A percentile compares a stretch with the other conserved stretches of the same genome.
Evolutionary conservation across 139 green algal species (phyloP).

Genomic region (Diplosphaera chodatii): DNA sequence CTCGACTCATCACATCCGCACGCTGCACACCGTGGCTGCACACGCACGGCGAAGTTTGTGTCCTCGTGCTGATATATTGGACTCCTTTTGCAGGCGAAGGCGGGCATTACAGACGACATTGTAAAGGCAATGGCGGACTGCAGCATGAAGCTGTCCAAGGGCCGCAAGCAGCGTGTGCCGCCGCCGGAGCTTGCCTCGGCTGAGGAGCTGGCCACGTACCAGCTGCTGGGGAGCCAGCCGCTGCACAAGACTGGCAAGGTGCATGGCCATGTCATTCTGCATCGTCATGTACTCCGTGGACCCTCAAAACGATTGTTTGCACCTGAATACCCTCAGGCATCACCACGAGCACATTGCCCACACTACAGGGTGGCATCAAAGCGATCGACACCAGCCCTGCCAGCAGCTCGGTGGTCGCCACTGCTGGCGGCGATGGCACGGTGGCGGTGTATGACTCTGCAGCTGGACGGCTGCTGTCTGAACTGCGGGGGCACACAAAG

Average conservation of each 20-base stretch:
- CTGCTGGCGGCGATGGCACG: slow-evolving; percentile 58
- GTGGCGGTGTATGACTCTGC: slow-evolving; percentile 62
- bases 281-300: too few relatives aligned
- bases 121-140: slow-evolving; percentile 27
- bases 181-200: slow-evolving; percentile 41
- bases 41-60: too few relatives aligned
- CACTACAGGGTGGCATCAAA: slow-evolving; percentile 62
- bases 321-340: too few relatives aligned
- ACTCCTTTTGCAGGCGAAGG: slow-evolving; percentile 11
- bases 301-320: too few relatives aligned
- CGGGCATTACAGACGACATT: slow-evolving; percentile 31
- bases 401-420: slow-evolving; percentile 30
- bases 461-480: slow-evolving; percentile 30
- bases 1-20: too few relatives aligned
- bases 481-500: slow-evolving; percentile 81
- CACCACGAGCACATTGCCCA: neutral
- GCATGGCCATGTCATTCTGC: neutral
- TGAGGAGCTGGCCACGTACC: slow-evolving; percentile 56
- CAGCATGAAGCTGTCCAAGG: slow-evolving; percentile 52
- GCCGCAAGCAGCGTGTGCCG: slow-evolving; percentile 78
- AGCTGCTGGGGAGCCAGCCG: slow-evolving; percentile 53
- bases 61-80: neutral
- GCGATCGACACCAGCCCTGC: slow-evolving; percentile 58
- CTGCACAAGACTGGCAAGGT: slow-evolving; percentile 84
- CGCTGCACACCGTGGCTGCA: too few relatives aligned